These are phyloP conservation scores for Coemansia sp. DNA, from an alignment of 371 early-diverging fungal genomes.

Conservation along the genomic window DNA sequence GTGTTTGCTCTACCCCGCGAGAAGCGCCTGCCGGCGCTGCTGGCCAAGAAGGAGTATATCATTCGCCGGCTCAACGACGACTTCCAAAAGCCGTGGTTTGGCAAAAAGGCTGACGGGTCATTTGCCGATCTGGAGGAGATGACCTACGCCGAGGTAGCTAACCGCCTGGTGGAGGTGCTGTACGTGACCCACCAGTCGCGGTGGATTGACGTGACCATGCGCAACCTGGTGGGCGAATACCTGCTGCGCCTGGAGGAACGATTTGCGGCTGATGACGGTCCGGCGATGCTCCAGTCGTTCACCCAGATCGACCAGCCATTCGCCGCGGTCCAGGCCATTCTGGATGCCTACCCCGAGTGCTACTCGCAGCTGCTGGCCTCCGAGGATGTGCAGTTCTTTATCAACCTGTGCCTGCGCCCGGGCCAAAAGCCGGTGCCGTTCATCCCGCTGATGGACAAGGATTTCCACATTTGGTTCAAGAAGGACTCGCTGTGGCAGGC, in stretches of 20 bases:
- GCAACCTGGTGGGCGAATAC: slow-evolving; percentile 85
- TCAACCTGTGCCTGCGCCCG: slow-evolving; percentile 79
- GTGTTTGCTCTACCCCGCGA: slow-evolving; percentile 87
- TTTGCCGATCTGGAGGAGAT: slow-evolving; percentile 82
- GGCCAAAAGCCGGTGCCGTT: slow-evolving; percentile 94
- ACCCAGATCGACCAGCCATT: slow-evolving; percentile 72
- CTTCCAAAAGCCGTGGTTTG: slow-evolving; percentile 84
- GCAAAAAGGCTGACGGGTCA: slow-evolving; percentile 78
- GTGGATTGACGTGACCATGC: slow-evolving; percentile 86
- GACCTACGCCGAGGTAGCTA: slow-evolving; percentile 90
- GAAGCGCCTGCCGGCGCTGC: slow-evolving; percentile 77
- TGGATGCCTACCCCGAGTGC: slow-evolving; percentile 78
- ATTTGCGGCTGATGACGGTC: slow-evolving; percentile 57
- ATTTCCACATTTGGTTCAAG: slow-evolving; percentile 97
- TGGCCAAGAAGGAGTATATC: slow-evolving; percentile 89
- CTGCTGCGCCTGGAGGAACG: slow-evolving; percentile 90
- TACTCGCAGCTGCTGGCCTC: slow-evolving; percentile 82
- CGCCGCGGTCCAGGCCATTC: slow-evolving; percentile 68
- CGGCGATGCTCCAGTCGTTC: slow-evolving; percentile 68
- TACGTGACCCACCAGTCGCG: slow-evolving; percentile 77
- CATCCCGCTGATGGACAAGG: slow-evolving; percentile 90
- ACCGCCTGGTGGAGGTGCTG: slow-evolving; percentile 81
- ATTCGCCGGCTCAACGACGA: slow-evolving; percentile 90
- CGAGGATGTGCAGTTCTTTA: slow-evolving; percentile 91
- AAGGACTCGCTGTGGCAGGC: slow-evolving; percentile 97